Conservation (phyloP, 73 alveolate genomes). For the Stentor coeruleus region DNA sequence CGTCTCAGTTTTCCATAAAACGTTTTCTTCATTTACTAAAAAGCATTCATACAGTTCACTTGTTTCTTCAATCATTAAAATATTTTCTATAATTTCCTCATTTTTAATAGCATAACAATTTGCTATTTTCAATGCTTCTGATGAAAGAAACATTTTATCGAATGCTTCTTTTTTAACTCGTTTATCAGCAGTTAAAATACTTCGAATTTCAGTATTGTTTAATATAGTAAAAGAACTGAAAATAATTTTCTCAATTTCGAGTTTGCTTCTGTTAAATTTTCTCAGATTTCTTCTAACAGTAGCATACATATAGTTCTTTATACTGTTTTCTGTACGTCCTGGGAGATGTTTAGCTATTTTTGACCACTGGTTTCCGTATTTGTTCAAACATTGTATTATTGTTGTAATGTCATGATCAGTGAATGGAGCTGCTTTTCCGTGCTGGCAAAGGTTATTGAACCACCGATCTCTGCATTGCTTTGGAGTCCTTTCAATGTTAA, state of each 20-base stretch:
- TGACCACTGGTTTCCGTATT: not conserved
- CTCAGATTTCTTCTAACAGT: not conserved
- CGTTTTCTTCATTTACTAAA: too few relatives aligned
- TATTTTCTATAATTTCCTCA: too few relatives aligned
- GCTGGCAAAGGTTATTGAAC: not conserved
- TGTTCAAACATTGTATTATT: not conserved
- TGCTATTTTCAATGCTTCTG: too few relatives aligned
- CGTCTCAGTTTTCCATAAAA: too few relatives aligned
- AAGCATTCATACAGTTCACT: too few relatives aligned
- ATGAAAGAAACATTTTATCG: too few relatives aligned
- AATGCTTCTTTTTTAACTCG: too few relatives aligned
- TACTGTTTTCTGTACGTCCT: not conserved
- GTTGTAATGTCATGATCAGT: not conserved
- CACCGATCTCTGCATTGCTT: conserved; percentile 13
- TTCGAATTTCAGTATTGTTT: not conserved
- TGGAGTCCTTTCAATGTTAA: not conserved
- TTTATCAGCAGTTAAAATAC: not conserved
- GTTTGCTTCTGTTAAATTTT: not conserved
- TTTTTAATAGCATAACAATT: too few relatives aligned
- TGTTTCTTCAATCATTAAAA: too few relatives aligned
- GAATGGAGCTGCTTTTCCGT: too few relatives aligned
- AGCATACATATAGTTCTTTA: not conserved
- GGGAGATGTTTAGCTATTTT: not conserved
- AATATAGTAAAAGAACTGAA: too few relatives aligned
- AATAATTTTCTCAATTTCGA: too few relatives aligned